phyloP scores from a whole-genome alignment of 257 asterid species.

The Lantana camara region DNA sequence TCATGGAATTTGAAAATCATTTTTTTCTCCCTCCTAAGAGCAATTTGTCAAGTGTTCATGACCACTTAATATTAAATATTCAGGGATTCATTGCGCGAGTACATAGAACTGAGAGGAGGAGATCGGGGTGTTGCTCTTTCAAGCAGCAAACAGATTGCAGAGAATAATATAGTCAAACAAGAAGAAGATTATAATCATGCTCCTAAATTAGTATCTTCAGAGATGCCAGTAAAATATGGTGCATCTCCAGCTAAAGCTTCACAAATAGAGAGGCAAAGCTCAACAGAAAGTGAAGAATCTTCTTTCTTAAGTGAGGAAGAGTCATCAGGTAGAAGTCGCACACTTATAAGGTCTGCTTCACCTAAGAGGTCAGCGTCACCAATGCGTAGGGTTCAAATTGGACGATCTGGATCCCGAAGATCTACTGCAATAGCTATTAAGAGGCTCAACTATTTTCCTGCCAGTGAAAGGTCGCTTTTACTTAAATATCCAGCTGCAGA shows the following conservation, averaged over 20 bases:
- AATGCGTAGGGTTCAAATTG: constrained; percentile 94
- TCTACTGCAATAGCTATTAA: constrained; percentile 86
- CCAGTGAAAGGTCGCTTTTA: constrained; percentile 46
- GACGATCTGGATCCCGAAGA: constrained; percentile 91
- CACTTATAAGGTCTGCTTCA: constrained; percentile 73
- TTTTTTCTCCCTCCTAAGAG: no score
- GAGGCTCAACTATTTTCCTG: constrained; percentile 69
- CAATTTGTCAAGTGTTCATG: no score
- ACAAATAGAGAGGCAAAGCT: constrained; percentile 75
- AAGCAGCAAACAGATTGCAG: constrained; percentile 27
- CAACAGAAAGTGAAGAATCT: constrained; percentile 71
- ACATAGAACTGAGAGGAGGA: constrained; percentile 45
- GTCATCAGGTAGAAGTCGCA: constrained; percentile 78
- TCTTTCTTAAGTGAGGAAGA: constrained; percentile 84
- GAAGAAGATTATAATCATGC: constrained; percentile 34
- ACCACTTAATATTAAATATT: constrained; percentile 6
- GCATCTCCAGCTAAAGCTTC: constrained; percentile 96
- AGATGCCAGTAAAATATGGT: constrained; percentile 57
- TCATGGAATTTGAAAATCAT: no score
- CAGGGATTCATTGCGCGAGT: constrained; percentile 70
- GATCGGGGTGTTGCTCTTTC: constrained; percentile 29
- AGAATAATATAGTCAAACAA: constrained; percentile 29
- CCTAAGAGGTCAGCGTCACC: constrained; percentile 99
- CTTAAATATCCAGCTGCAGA: constrained; percentile 45
- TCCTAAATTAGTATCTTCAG: constrained; percentile 35